Base-by-base conservation (phyloP, 306 rosid genomes). In the Lupinus albus region DNA sequence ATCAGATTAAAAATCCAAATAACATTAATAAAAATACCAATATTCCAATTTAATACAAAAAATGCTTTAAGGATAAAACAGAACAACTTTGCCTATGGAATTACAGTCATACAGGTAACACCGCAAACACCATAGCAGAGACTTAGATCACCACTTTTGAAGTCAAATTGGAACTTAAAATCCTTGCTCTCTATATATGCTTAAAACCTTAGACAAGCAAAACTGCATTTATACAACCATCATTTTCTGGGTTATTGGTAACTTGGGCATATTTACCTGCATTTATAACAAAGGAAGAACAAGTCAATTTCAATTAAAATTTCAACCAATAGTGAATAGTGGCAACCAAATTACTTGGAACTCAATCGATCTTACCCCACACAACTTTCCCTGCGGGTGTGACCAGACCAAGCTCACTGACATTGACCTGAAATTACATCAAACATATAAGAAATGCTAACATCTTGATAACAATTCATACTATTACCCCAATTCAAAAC, bases 381-480 rank as follows among this genome's bases (percentile, higher is more conserved):
- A 92, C 98, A 68, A 92, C 98, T 81, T 92, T 92, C 55, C 98
- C 98, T 0, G 91, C 91, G 0, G 98, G 96, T 45, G 98, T 92
- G 65, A 92, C 96, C 59, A 92, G 74, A 84, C 98, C 98, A 36
- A 92, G 86, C 78, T 92, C 96, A 48, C 96, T 89, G 46, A 89
- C 96, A 76, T 89, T 92, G 73, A 92, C 98, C 96, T 92, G 80
- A 79, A 60, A 67, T 71, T 39, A 67, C 15, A 47, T 21, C 14
- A 33, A 21, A 18, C 16, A 33, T 64, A 64, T 61, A 10, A 20
- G 56, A 6, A 14, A 42, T 25, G 30, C 1, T 11, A 18, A 25
- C n/a, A 21, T 58, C 66, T 55, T 49, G 47, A 16, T 42, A 62
- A 61, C 45, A 16, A 15, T 30, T 14, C 49, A 32, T 38, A 48